Evolutionary conservation across 371 early-diverging fungal genomes (phyloP), one percentile per base, ranked within the genome.

Genomic region (Saksenaea vasiformis): DNA sequence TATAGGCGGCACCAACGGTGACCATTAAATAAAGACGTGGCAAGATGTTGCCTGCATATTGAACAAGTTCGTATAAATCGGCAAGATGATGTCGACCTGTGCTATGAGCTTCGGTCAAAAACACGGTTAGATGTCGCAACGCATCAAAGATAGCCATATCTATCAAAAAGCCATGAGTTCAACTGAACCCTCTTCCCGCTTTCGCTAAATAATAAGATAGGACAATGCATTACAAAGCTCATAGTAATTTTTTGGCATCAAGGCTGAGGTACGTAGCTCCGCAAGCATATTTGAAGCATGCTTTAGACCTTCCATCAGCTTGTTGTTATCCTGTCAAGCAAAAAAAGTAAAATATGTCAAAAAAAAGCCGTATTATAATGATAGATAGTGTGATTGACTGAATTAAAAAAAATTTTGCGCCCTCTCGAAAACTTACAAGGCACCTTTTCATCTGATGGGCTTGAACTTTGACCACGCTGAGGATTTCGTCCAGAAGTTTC

Each of bases 11-110:
- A 53, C 96, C 98, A 31, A 97, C 96, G 3, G 98, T 97, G 56
- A 96, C 92, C 97, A 98, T 97, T 34, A 98, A 80, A 71, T 97
- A 98, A 17, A 98, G 84, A 55, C 98, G 88, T 13, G 98, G 96
- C 27, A 98, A 89, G 57, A 97, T 94, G 82, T 90, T 95, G 44
- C 94, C 93, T 9, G 96, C 96, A 67, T 96, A 97, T 73, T 98
- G 98, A 1, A 96, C 97, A 51, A 97, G 82, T 66, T 97, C 97
- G 78, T 98, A 98, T 38, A 98, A 77, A 67, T 96, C 96, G 1
- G 94, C 93, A 38, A 97, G 85, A 69, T 97, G 93, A 73, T 95
- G 94, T 31, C 90, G 83, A 31, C 89, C 88, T 31, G 86, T 68
- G 31, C 83, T 79, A 73, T 96, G 98, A 7, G 92, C 90, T 22